Conservation (phyloP, 176 grass and related monocot genomes). For the Aegilops sharonensis region DNA sequence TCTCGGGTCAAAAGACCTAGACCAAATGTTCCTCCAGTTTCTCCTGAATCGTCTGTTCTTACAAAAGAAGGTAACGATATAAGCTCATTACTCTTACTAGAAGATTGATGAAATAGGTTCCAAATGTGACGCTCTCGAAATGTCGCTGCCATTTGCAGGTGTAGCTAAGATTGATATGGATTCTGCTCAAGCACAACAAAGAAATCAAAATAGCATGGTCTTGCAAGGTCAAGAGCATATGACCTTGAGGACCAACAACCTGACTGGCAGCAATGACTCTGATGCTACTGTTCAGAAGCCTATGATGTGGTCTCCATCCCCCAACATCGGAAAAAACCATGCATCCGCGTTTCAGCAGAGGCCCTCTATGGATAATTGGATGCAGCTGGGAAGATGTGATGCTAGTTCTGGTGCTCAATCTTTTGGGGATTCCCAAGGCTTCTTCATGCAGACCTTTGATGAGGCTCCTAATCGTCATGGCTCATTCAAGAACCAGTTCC, state of each 20-base stretch:
- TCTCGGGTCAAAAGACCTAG: conserved; percentile 70
- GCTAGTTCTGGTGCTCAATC: conserved; percentile 24
- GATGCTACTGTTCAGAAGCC: conserved; percentile 68
- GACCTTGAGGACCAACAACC: conserved; percentile 57
- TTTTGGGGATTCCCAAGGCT: conserved; percentile 40
- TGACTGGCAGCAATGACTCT: conserved; percentile 54
- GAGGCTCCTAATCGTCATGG: conserved; percentile 37
- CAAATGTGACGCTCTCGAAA: conserved; percentile 5
- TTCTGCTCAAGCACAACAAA: conserved; percentile 47
- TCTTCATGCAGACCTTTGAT: conserved; percentile 53
- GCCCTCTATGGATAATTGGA: conserved; percentile 47
- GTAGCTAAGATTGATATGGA: conserved; percentile 38
- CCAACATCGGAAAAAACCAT: conserved; percentile 33
- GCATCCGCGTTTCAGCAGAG: conserved; percentile 41
- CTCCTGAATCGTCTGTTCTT: conserved; percentile 69
- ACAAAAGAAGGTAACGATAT: conserved; percentile 69
- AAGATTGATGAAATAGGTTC: neutral
- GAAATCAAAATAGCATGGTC: conserved; percentile 47
- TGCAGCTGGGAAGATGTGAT: conserved; percentile 55
- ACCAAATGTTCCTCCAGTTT: conserved; percentile 48
- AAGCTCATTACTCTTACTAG: neutral
- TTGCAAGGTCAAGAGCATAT: conserved; percentile 75
- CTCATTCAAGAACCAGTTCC: conserved; percentile 49
- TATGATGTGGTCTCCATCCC: conserved; percentile 57
- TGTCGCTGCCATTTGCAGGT: conserved; percentile 30